A percentile compares a stretch with the other conserved stretches of the same genome.
phyloP scores from a whole-genome alignment of 2,329 filamentous ascomycete species.

The Arthrinium puccinioides region DNA sequence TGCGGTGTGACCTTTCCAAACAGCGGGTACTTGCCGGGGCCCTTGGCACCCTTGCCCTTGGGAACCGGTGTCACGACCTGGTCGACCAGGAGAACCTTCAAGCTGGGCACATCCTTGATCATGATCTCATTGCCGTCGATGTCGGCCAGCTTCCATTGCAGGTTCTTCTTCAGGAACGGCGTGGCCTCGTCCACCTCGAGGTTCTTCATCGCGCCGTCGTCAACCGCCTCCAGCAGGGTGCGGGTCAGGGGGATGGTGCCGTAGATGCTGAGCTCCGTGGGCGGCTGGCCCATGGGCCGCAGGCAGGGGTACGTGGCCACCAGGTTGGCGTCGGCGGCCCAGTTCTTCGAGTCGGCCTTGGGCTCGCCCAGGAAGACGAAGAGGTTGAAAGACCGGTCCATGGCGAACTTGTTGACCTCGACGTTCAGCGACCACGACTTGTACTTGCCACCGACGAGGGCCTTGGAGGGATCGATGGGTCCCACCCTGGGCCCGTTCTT shows the following conservation, averaged over 20 bases:
- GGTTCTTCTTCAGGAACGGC: not conserved
- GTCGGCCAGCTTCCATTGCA: slow-evolving; percentile 2
- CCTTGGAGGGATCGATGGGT: not conserved
- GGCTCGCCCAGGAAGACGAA: slow-evolving; percentile 4
- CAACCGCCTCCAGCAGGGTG: slow-evolving; percentile 1
- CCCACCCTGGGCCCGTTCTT: not conserved
- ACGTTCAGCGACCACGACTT: slow-evolving; percentile 1
- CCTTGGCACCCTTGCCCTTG: not conserved
- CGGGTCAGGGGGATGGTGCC: slow-evolving; percentile 3
- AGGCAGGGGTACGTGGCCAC: slow-evolving; percentile 2
- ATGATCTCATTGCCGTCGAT: not conserved
- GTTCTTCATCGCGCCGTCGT: slow-evolving; percentile 1
- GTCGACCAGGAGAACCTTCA: slow-evolving; percentile 1
- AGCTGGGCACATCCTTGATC: not conserved
- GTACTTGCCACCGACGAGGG: slow-evolving; percentile 3
- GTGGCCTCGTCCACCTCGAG: slow-evolving; percentile 2
- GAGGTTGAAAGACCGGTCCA: slow-evolving; percentile 1
- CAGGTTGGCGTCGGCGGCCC: slow-evolving; percentile 1
- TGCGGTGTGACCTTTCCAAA: slow-evolving; percentile 2
- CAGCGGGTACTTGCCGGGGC: not conserved
- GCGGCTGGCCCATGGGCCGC: slow-evolving; percentile 1
- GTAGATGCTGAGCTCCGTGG: slow-evolving; percentile 1
- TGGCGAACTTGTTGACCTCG: slow-evolving; percentile 4
- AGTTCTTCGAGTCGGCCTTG: not conserved
- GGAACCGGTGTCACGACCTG: slow-evolving; percentile 1